Base-by-base conservation (phyloP, 495 filamentous ascomycete species). In the Articulospora tetracladia region DNA sequence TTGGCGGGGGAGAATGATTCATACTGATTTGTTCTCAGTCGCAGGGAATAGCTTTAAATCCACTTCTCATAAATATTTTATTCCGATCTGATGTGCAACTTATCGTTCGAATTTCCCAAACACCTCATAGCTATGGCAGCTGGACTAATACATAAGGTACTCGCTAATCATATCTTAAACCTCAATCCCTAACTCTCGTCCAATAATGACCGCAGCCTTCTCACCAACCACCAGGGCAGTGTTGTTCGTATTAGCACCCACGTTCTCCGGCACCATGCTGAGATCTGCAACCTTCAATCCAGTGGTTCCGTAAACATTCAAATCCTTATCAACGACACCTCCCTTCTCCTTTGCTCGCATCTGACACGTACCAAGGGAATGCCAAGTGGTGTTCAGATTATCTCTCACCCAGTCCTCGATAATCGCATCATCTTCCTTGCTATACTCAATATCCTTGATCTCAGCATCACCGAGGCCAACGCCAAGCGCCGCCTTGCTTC, bases 201-300 rank as follows among this genome's bases (percentile, higher is more conserved):
- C 77, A 64, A 83, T 73, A 24, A 88, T 79, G 49, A 78, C 75
- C 1, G 85, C 83, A 19, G 76, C 83, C 72, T 80, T 86, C 71
- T 87, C 84, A 10, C 83, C 83, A 36, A 87, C 69, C 34, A 78
- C 62, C 61, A 87, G 66, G 1, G 83, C 85, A 1, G 79, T 83
- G 60, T 83, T 85, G 55, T 79, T 77, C 2, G 83, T 86, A 65
- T 88, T 88, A 8, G 80, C 79, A 15, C 61, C 82, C 0, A 88
- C 79, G 65, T 87, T 87, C 60, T 74, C 71, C 2, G 84, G 83
- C n/a, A 71, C 71, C 32, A 86, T 76, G 36, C 72, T 82, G 1
- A 82, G 80, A 65, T 86, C 83, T 0, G 79, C 77, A 1, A 84
- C 73, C 55, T 83, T 68, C 41, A 85, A 59, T 1, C 73, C 69